A percentile compares a stretch with the other conserved stretches of the same genome.
These are phyloP conservation scores for Przewalskia tangutica DNA, from an alignment of 257 asterid genomes.

Conservation along the genomic window DNA sequence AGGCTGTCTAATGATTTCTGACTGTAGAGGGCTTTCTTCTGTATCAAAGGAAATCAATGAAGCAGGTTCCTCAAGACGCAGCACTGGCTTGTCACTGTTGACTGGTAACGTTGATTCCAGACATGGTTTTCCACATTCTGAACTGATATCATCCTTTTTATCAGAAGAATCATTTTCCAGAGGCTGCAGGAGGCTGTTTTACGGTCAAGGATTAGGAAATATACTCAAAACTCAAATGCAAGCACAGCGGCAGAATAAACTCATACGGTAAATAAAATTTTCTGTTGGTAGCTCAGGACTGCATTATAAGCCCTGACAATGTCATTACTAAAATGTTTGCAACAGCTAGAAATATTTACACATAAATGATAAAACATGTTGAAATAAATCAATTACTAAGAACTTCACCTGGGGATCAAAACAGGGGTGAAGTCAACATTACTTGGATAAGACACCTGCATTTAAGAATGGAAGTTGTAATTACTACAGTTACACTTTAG, in stretches of 20 bases:
- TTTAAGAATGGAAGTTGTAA: not conserved
- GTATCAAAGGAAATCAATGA: conserved; percentile 76
- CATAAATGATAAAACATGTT: not conserved
- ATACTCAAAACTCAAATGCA: not conserved
- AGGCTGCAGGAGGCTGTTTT: conserved; percentile 37
- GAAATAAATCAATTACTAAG: not conserved
- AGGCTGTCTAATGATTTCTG: conserved; percentile 58
- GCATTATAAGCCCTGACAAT: not conserved
- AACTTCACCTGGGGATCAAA: conserved; percentile 50
- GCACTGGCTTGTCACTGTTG: conserved; percentile 27
- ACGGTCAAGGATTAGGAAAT: conserved; percentile 18
- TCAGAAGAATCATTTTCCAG: conserved; percentile 30
- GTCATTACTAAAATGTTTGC: not conserved
- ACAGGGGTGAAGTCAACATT: conserved; percentile 50
- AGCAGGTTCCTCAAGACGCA: conserved; percentile 41
- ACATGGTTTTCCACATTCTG: conserved; percentile 34
- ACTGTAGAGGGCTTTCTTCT: conserved; percentile 35
- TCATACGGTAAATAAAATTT: not conserved
- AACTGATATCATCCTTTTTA: conserved; percentile 29
- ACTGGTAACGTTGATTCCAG: conserved; percentile 32
- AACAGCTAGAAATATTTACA: not conserved
- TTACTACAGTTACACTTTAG: not conserved
- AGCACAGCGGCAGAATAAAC: not conserved
- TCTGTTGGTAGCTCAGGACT: not conserved
- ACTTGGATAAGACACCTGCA: conserved; percentile 89